phyloP scores from a whole-genome alignment of 164 flowering plant genomes.

The Hamamelis virginiana region DNA sequence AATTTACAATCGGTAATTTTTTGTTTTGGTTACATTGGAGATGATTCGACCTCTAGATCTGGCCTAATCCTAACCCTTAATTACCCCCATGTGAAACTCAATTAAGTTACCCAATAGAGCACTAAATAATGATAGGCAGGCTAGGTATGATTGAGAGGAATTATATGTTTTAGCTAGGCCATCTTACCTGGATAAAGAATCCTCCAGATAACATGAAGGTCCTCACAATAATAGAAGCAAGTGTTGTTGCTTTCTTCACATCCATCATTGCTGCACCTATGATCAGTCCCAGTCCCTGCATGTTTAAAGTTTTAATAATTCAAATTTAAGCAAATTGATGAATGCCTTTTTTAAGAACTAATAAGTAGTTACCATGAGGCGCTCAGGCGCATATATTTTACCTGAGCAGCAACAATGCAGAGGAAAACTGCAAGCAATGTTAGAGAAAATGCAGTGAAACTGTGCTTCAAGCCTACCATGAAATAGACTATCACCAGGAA shows the following conservation, averaged over 20 bases:
- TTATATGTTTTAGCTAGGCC: neutral
- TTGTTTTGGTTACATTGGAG: too few relatives aligned
- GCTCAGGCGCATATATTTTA: neutral
- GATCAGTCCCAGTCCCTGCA: constrained; percentile 36
- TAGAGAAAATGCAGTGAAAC: constrained; percentile 18
- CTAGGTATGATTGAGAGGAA: too few relatives aligned
- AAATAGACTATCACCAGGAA: constrained; percentile 30
- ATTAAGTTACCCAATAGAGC: neutral
- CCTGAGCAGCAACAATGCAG: constrained; percentile 32
- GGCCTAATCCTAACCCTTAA: too few relatives aligned
- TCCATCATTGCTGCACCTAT: constrained; percentile 40
- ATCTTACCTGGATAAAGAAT: constrained; percentile 28
- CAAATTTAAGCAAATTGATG: neutral
- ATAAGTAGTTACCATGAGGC: neutral
- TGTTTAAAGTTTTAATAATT: neutral
- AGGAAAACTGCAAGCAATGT: constrained; percentile 30
- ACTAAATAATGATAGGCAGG: too few relatives aligned
- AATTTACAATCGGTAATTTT: neutral
- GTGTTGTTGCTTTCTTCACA: constrained; percentile 34
- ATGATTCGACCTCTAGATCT: too few relatives aligned
- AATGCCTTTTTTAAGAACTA: too few relatives aligned
- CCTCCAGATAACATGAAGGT: constrained; percentile 39
- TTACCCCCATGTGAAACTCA: too few relatives aligned
- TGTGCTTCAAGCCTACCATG: constrained; percentile 32
- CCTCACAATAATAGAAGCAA: constrained; percentile 29